Conservation (phyloP, 441 rosid genomes). For the Adansonia grandidieri region DNA sequence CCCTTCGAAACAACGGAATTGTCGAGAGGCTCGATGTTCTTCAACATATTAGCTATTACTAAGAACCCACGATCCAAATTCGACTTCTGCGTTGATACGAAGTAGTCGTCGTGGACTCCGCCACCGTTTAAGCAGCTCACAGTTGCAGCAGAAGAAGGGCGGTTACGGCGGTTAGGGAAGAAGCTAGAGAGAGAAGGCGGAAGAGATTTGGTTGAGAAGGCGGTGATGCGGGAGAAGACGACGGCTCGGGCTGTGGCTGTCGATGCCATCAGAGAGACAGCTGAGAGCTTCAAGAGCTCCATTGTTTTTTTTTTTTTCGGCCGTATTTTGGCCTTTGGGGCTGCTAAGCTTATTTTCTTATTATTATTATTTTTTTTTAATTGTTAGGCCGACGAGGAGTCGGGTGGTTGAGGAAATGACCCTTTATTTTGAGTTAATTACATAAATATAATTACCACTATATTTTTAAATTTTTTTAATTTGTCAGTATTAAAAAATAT, state of each 20-base stretch:
- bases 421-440: not conserved
- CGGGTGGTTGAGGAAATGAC: not conserved
- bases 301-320: not conserved
- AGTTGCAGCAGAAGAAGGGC: constrained; percentile 33
- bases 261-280: constrained; percentile 55
- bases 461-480: too few species aligned
- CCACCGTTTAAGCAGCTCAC: constrained; percentile 75
- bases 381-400: not conserved
- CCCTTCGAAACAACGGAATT: constrained; percentile 68
- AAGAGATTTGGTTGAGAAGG: constrained; percentile 38
- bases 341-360: not conserved
- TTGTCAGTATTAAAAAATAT: too few species aligned
- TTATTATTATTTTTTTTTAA: constrained; percentile 9
- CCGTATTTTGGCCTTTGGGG: not conserved
- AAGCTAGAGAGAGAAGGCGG: constrained; percentile 20
- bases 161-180: constrained; percentile 34
- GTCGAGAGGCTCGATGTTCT: constrained; percentile 76
- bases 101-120: constrained; percentile 77
- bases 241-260: constrained; percentile 61
- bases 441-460: not conserved
- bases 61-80: constrained; percentile 68
- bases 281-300: constrained; percentile 23
- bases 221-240: constrained; percentile 51
- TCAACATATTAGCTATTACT: constrained; percentile 76
- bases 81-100: constrained; percentile 74